Evolutionary conservation across 2,329 filamentous ascomycete species (phyloP).

Genomic region (Aspergillus hortae): DNA sequence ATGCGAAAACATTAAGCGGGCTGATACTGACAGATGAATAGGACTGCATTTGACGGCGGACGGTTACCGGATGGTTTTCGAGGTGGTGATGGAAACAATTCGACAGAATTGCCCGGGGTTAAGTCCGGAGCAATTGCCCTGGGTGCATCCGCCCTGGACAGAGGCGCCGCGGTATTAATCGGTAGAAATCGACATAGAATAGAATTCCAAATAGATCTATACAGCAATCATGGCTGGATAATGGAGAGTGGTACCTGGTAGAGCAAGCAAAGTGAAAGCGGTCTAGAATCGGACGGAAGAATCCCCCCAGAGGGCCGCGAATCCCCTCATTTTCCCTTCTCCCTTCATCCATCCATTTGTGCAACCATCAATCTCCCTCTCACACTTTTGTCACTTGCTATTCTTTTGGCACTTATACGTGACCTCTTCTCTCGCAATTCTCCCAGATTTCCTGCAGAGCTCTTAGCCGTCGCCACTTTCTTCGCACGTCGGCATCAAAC

Average conservation of each 20-base stretch:
- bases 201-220: background rate
- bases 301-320: background rate
- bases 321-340: background rate
- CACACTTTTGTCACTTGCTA: background rate
- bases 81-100: constrained; percentile 53
- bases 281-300: background rate
- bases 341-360: background rate
- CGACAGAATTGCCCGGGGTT: constrained; percentile 53
- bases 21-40: constrained; percentile 16
- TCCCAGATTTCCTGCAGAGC: no score
- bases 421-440: no score
- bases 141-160: constrained; percentile 54
- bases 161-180: constrained; percentile 28
- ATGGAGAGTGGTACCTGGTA: no score
- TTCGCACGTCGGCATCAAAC: no score
- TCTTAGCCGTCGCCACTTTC: no score
- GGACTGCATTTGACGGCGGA: constrained; percentile 57
- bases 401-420: background rate
- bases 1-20: background rate
- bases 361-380: background rate
- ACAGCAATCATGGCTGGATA: no score
- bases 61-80: constrained; percentile 56
- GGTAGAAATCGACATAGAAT: background rate
- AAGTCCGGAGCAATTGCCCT: constrained; percentile 48
- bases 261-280: background rate